Percentiles rank a stretch among this genome's conserved stretches.
phyloP scores from a whole-genome alignment of 352 stramenopile genomes.

The Globisporangium polare region DNA sequence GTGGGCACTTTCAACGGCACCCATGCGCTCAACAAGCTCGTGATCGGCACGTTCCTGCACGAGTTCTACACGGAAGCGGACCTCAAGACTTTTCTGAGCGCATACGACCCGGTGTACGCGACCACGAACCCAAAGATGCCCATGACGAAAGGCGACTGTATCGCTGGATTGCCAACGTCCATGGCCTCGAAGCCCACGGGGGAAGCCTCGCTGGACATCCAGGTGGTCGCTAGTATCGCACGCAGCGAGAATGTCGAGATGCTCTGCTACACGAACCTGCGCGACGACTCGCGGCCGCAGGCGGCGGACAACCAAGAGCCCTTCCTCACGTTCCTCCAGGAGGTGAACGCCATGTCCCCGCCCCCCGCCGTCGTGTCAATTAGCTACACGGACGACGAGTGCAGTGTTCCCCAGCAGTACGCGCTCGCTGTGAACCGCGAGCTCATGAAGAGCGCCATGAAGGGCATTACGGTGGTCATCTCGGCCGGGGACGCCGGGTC shows the following conservation, averaged over 20 bases:
- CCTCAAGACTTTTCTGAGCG: constrained; percentile 35
- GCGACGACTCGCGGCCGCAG: constrained; percentile 39
- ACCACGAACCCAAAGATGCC: constrained; percentile 16
- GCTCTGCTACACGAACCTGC: constrained; percentile 55
- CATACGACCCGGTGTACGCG: constrained; percentile 22
- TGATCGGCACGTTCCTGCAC: constrained; percentile 66
- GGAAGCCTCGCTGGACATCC: constrained; percentile 68
- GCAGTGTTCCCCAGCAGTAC: constrained; percentile 51
- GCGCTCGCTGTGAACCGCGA: constrained; percentile 59
- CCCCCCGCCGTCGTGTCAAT: constrained; percentile 66
- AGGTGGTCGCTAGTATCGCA: constrained; percentile 48
- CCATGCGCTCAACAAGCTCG: constrained; percentile 38
- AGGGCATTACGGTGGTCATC: constrained; percentile 62
- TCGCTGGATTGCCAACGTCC: constrained; percentile 13
- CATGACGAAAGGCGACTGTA: constrained; percentile 35
- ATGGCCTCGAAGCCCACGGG: constrained; percentile 30
- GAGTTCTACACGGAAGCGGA: constrained; percentile 67
- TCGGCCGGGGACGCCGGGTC: constrained; percentile 65
- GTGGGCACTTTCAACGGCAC: constrained; percentile 6
- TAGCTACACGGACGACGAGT: constrained; percentile 84
- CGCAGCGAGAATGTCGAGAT: constrained; percentile 45
- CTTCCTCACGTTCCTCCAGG: constrained; percentile 68
- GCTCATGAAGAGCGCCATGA: constrained; percentile 68
- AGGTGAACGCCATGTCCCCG: constrained; percentile 63
- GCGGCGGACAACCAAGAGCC: constrained; percentile 77